phyloP scores from a whole-genome alignment of 2,329 filamentous ascomycete species.

The Botrytis sinoallii region DNA sequence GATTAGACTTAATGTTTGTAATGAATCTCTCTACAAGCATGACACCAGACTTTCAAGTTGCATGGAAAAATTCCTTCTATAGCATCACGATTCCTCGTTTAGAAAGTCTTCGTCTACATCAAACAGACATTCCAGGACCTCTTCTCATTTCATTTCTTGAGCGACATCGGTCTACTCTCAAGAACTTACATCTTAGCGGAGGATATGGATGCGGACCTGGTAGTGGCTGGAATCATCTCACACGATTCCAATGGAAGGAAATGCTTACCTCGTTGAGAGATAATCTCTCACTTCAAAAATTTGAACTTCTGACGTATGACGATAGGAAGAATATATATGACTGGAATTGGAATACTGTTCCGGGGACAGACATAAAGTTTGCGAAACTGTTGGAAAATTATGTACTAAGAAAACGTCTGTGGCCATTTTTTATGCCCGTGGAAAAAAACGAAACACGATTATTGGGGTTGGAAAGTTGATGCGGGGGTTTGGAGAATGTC shows the following conservation, averaged over 20 bases:
- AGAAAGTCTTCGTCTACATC: slow-evolving; percentile 16
- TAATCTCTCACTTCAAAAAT: neutral
- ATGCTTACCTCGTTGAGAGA: neutral
- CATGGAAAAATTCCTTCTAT: slow-evolving; percentile 10
- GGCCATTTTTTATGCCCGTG: slow-evolving; percentile 13
- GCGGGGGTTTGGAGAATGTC: neutral
- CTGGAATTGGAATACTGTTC: slow-evolving; percentile 8
- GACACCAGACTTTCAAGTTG: slow-evolving; percentile 13
- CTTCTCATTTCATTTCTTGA: slow-evolving; percentile 12
- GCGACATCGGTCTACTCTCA: neutral
- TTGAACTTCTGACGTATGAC: slow-evolving; percentile 17
- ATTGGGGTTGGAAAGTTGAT: slow-evolving; percentile 20
- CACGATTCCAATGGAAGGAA: slow-evolving; percentile 12
- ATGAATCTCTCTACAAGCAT: slow-evolving; percentile 17
- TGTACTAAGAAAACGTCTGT: neutral
- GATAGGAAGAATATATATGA: slow-evolving; percentile 16
- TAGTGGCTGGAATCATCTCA: slow-evolving; percentile 15
- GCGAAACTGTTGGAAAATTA: slow-evolving; percentile 14
- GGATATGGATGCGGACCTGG: slow-evolving; percentile 9
- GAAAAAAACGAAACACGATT: slow-evolving; percentile 21
- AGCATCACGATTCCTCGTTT: slow-evolving; percentile 9
- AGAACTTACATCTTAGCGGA: slow-evolving; percentile 10
- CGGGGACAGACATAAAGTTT: neutral
- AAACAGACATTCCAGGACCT: slow-evolving; percentile 7
- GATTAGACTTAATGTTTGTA: slow-evolving; percentile 15